Base-by-base conservation (phyloP, 306 rosid genomes). In the Rosa persica region DNA sequence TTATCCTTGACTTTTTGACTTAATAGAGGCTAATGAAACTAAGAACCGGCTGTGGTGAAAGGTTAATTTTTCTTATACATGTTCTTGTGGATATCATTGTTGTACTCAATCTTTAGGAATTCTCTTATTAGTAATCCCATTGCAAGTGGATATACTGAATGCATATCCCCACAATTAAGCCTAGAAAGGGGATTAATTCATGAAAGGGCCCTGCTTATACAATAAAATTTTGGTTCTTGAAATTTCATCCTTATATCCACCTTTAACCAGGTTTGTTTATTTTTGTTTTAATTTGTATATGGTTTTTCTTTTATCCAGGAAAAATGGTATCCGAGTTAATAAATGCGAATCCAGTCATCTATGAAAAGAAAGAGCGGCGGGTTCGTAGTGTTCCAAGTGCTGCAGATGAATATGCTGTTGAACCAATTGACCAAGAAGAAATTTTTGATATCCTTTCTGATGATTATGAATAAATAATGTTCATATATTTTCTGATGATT, bases 371-470 rank as follows among this genome's bases (percentile, higher is more conserved):
- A 81, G 92, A 91, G 86, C 86, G 94, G 17, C 91, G 90, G 71
- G 82, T 80, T 72, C 97, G 92, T 71, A 74, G 81, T 71, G 61
- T 81, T 8, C 82, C 89, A 5, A 67, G 81, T 48, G 78, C 70
- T 80, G 36, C 74, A 12, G 81, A 81, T 51, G 90, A 90, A 30
- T 80, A 87, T 81, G 84, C 83, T 0, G 86, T 82, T 4, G 96
- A 96, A 85, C 81, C 85, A 44, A 96, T 96, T 52, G 94, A 93
- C 61, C 93, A 93, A 47, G 90, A 46, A 60, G 99, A 96, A 79
- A 44, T 96, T 90, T 96, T 91, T 77, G 96, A 96, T 95, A 95
- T 95, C 96, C 98, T 89, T 79, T 81, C 20, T 61, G 40, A 61
- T 61, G 40, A 4, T 25, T 58, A 12, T 61, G 67, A 25, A 61